phyloP scores from a whole-genome alignment of 352 stramenopile genomes.

The Phytopythium delawarense region DNA sequence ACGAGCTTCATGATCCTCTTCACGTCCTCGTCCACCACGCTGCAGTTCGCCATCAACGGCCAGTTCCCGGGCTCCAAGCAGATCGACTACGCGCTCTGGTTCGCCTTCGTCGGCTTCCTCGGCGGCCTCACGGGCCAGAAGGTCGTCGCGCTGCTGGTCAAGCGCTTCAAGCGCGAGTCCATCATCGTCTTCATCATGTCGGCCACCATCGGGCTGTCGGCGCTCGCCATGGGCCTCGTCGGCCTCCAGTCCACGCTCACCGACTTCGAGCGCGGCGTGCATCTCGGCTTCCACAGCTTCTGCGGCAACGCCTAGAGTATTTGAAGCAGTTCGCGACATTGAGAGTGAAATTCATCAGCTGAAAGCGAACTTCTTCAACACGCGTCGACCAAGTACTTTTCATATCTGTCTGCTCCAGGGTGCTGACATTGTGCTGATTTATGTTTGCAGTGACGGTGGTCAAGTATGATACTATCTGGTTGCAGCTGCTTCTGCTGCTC shows the following conservation, averaged over 20 bases:
- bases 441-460: not conserved
- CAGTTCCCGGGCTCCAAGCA: conserved; percentile 69
- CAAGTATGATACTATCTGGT: not conserved
- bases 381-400: not conserved
- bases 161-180: conserved; percentile 85
- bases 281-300: conserved; percentile 66
- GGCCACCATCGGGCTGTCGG: conserved; percentile 64
- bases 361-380: no score
- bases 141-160: conserved; percentile 86
- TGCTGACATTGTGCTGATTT: not conserved
- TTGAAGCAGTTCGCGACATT: no score
- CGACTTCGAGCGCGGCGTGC: conserved; percentile 51
- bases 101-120: conserved; percentile 88
- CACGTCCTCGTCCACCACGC: conserved; percentile 91
- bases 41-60: conserved; percentile 79
- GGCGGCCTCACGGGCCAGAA: conserved; percentile 72
- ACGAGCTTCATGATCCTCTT: conserved; percentile 91
- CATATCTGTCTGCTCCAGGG: no score
- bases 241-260: conserved; percentile 48
- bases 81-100: conserved; percentile 91
- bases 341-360: no score
- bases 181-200: conserved; percentile 81
- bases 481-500: not conserved
- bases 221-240: conserved; percentile 64
- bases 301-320: conserved; percentile 45